Base-by-base conservation (phyloP, 768 basidiomycete genomes). In the Auriscalpium orientale region DNA sequence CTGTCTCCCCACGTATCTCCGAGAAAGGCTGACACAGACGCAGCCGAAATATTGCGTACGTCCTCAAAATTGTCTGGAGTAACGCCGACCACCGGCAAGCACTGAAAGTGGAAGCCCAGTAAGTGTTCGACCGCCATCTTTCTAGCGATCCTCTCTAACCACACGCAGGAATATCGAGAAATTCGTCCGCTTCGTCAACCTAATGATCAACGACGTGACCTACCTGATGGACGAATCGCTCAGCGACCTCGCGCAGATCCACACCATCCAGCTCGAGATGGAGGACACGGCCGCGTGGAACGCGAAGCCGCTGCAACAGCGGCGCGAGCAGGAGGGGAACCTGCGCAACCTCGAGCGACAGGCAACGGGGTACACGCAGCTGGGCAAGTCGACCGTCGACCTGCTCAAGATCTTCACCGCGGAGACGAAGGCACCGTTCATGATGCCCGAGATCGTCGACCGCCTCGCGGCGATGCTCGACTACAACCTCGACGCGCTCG, bases 201-300 rank as follows among this genome's bases (percentile, higher is more conserved):
- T 98, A 64, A 89, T 98, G 83, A 97, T 98, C 76, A 98, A 97
- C 78, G 97, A 99, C 64, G 93, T 95, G 54, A 98, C 95, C 9
- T 98, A 94, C 71, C 87, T 98, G 52, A 85, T 99, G 80, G 94
- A 98, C 68, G 97, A 99, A 65, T 95, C 93, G 9, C 77, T 98
- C 49, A 84, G 84, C 63, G 90, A 95, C 60, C 78, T 99, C 51
- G 78, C 83, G 11, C 90, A 95, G 66, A 97, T 99, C 60, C 84
- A 89, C 68, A 84, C 80, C 57, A 85, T 98, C 50, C 88, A 95
- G 68, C 73, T 74, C 0, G 89, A 95, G 67, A 95, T 95, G 87
- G 83, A 82, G 46, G 80, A 94, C 69, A 75, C 76, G 52, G 78
- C 70, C 2, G 72, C 80, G 1, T 99, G 92, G 90, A 75, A 78